Base-by-base conservation (phyloP, 2,329 filamentous ascomycete genomes). In the Cytospora piceicola region DNA sequence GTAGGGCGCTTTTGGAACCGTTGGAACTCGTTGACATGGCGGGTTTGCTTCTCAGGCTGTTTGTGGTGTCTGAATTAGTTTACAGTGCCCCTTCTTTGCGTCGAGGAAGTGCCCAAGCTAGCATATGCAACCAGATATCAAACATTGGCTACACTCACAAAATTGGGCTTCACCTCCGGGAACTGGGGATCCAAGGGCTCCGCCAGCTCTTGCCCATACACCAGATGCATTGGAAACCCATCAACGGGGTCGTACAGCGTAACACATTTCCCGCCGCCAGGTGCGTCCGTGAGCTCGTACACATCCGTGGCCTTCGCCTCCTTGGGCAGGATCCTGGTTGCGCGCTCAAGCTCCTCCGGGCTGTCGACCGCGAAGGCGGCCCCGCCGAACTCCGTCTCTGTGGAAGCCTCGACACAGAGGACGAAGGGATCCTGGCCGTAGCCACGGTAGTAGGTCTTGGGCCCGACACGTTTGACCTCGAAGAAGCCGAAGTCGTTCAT, bases 351-450 rank as follows among this genome's bases (percentile, higher is more conserved):
- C 66, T 89, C 86, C 3, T 81, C 81, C 70, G 82, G 78, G 7
- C 79, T 81, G 68, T 84, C 83, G 7, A 89, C 87, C 42, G 82
- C 83, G 68, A 86, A 89, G 1, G 80, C 84, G 0, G 82, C 80
- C 2, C 87, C 87, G 7, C 82, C 79, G 71, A 89, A 90, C 64
- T 79, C 76, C 65, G 83, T 77, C 72, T 80, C 75, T 58, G 75
- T 71, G 1, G 82, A 80, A 58, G 78, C 77, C 66, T 80, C 78
- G 57, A 85, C 81, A 69, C 84, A 86, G 54, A 88, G 79, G 2
- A 88, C 77, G 72, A 86, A 88, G 15, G 85, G 85, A 69, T 89
- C 86, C 8, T 75, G 76, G 17, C 87, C 86, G 71, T 88, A 89
- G 22, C 87, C 87, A 51, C 85, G 82, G 73, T 83, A 88, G 77